These are phyloP conservation scores for Talaromyces sp. DNA, from an alignment of 2,329 filamentous ascomycete genomes.

Conservation along the genomic window DNA sequence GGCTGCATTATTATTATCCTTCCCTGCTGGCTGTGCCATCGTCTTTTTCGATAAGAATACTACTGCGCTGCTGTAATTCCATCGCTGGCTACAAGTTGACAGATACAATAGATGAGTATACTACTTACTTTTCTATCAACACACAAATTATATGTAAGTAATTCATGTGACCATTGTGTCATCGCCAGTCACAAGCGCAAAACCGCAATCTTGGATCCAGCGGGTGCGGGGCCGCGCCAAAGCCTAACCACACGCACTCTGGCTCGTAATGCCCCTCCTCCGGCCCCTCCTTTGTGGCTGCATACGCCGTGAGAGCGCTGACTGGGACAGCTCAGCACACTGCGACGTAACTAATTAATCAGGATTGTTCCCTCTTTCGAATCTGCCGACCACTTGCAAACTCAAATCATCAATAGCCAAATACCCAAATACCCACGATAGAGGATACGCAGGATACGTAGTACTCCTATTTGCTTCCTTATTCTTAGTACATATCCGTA, in stretches of 20 bases:
- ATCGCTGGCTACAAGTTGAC: neutral
- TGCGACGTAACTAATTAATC: neutral
- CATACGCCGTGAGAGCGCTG: neutral
- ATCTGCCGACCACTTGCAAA: neutral
- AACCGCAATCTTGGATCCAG: conserved; percentile 18
- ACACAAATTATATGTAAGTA: too few relatives aligned
- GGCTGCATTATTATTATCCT: neutral
- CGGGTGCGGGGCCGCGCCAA: conserved; percentile 19
- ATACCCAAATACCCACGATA: too few relatives aligned
- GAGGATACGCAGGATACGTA: too few relatives aligned
- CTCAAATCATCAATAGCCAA: neutral
- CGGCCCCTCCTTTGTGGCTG: conserved; percentile 5
- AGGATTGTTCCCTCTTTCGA: neutral
- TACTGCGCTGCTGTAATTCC: neutral
- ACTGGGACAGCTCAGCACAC: neutral
- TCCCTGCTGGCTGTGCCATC: neutral
- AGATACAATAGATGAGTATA: neutral
- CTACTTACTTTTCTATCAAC: too few relatives aligned
- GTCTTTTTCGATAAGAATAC: neutral
- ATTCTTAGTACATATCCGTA: neutral
- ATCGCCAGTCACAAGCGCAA: conserved; percentile 7
- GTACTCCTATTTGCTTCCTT: neutral
- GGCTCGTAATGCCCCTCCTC: conserved; percentile 2
- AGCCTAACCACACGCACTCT: conserved; percentile 11
- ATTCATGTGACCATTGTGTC: neutral